Conservation (phyloP, 2,329 filamentous ascomycete genomes). For the Parastagonospora nodorum region DNA sequence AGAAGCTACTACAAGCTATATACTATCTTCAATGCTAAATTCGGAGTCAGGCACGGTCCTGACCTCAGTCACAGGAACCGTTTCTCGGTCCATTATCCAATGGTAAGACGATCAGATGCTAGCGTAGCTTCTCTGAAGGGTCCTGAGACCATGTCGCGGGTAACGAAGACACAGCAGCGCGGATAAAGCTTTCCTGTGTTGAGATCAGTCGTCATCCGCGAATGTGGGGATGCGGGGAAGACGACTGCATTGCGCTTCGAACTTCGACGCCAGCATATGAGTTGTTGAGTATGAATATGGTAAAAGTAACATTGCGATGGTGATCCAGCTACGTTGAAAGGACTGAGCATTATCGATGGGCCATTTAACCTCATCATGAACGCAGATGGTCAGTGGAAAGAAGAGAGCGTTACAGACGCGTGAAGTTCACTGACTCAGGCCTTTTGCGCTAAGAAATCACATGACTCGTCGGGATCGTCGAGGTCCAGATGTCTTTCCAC, state of each 20-base stretch:
- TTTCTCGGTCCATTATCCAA: slow-evolving; percentile 7
- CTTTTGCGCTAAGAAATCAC: too few relatives aligned
- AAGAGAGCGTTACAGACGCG: too few relatives aligned
- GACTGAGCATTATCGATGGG: too few relatives aligned
- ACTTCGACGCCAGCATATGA: too few relatives aligned
- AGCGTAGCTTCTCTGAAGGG: slow-evolving; percentile 5
- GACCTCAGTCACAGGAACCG: slow-evolving; percentile 7
- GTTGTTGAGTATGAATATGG: too few relatives aligned
- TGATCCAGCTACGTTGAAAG: too few relatives aligned
- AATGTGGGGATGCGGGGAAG: slow-evolving; percentile 11
- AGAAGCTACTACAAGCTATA: slow-evolving; percentile 9
- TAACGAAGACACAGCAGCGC: slow-evolving; percentile 17
- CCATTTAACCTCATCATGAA: too few relatives aligned
- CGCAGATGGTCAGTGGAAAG: too few relatives aligned
- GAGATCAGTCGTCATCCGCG: background rate
- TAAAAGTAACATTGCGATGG: too few relatives aligned
- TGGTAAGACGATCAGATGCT: slow-evolving; percentile 1
- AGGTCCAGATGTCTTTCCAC: too few relatives aligned
- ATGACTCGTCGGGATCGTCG: too few relatives aligned
- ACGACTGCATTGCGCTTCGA: background rate
- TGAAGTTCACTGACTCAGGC: too few relatives aligned
- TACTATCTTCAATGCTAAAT: slow-evolving; percentile 1
- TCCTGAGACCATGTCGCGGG: slow-evolving; percentile 13
- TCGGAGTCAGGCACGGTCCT: slow-evolving; percentile 5
- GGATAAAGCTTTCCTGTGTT: slow-evolving; percentile 23